Conservation (phyloP, 306 rosid genomes). For the Lupinus albus region DNA sequence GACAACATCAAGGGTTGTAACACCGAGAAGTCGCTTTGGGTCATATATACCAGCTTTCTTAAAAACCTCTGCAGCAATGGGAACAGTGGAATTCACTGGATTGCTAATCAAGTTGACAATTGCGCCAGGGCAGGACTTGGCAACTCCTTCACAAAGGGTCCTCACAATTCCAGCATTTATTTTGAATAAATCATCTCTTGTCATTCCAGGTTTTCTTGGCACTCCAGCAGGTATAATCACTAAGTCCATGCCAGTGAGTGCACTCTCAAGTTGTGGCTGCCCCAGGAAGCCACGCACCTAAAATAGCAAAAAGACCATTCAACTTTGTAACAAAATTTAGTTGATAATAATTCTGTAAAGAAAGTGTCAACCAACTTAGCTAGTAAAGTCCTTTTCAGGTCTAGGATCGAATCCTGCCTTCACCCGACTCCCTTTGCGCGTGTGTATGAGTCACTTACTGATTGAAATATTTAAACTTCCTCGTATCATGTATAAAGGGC, state of each 20-base stretch:
- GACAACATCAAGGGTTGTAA: constrained; percentile 86
- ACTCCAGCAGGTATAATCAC: constrained; percentile 90
- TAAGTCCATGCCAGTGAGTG: constrained; percentile 89
- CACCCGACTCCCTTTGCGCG: too few relatives aligned
- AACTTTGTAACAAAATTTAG: not conserved
- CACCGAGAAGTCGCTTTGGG: constrained; percentile 90
- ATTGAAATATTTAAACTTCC: too few relatives aligned
- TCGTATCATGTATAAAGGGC: too few relatives aligned
- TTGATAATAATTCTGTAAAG: not conserved
- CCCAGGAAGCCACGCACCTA: constrained; percentile 93
- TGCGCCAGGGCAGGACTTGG: constrained; percentile 79
- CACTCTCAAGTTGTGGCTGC: constrained; percentile 79
- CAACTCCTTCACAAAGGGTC: constrained; percentile 86
- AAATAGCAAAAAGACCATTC: constrained; percentile 9
- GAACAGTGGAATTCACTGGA: constrained; percentile 93
- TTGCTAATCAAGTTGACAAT: constrained; percentile 94
- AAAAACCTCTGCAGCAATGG: constrained; percentile 95
- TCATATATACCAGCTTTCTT: constrained; percentile 90
- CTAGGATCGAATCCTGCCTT: too few relatives aligned
- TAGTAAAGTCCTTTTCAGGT: too few relatives aligned
- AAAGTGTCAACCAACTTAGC: too few relatives aligned
- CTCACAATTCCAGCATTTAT: constrained; percentile 92
- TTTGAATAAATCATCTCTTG: constrained; percentile 91
- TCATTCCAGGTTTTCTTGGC: constrained; percentile 98
- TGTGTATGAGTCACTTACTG: too few relatives aligned